Base-by-base conservation (phyloP, 176 grass and related monocot species). In the Oryza coarctata region DNA sequence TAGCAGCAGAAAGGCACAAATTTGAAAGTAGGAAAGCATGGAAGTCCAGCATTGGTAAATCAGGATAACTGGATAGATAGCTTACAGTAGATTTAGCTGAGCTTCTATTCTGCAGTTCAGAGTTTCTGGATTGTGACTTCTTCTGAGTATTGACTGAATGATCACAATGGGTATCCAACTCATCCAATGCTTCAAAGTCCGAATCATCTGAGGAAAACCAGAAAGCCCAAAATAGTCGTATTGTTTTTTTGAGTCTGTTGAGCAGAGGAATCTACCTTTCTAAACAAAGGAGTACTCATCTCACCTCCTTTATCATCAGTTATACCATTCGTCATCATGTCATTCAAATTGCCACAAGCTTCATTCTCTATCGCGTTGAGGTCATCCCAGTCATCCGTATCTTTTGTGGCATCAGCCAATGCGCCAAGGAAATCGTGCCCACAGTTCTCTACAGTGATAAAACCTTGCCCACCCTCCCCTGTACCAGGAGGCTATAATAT, bases 311-410 rank as follows among this genome's bases (percentile, higher is more conserved):
- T 50, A 75, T 71, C 36, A 26, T 84, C 43, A 17, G 75, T 35
- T 52, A 73, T 61, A 73, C 70, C 83, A 35, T 91, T 80, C 68
- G 18, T 81, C 64, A 93, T 77, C 69, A 98, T 93, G 35, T 89
- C 84, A 66, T 93, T 94, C 78, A 98, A 36, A 74, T 91, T 88
- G 57, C 84, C 86, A 61, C 90, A 93, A 57, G 95, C 95, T 85
- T 98, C 95, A 1, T 86, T 91, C 79, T 98, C 92, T 33, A 98
- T 93, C 9, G 68, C 86, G 65, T 93, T 86, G 6, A 94, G 76
- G 57, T 98, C 92, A 33, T 98, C 92, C 95, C 92, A 98, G 4
- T 98, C 95, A 35, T 94, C 92, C 12, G 39, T 80, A 22, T 78
- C 12, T 57, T 93, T 63, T 45, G 80, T 85, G 14, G 84, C 88